Evolutionary conservation across 768 basidiomycete genomes (phyloP), one percentile per base, ranked within the genome.

Genomic region (Amanita subjunquillea): DNA sequence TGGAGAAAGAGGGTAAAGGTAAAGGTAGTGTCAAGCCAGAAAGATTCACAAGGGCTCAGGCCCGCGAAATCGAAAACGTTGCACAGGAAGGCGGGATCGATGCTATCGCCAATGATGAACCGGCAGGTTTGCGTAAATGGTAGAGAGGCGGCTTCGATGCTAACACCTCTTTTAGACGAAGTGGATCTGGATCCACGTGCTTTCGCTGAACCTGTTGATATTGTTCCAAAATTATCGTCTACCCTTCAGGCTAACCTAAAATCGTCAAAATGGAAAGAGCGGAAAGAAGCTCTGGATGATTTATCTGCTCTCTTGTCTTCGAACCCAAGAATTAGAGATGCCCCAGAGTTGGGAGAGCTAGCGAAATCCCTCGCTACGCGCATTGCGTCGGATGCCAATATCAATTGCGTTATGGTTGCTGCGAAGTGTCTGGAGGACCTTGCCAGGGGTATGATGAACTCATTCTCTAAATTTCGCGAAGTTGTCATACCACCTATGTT

Each of bases 191-290:
- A 97, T 71, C 88, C 90, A 15, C 80, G 83, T 48, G 77, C 79
- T 50, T 77, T 92, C 57, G 82, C 86, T 3, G 91, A 95, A 60
- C 82, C 85, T 12, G 82, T 91, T 38, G 79, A 93, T 62, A 82
- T 96, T 51, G 72, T 84, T 20, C 66, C 80, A 2, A 85, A 85
- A 57, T 74, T 97, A 40, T 87, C 96, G 0, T 64, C 79, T 2
- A 83, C 83, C 52, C 73, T 97, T 55, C 80, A 88, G 54, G 72
- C 82, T 2, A 72, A 77, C 48, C 74, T 99, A 47, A 78, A 83
- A 22, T 98, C 96, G 3, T 82, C 91, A 0, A 97, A 98, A 67
- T 99, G 96, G 96, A 98, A 99, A 63, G 96, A 99, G 58, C 81
- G 91, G 38, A 93, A 97, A 62, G 89, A 94, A 60, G 87, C 80